Conservation (phyloP, 2,329 filamentous ascomycete species). For the Aspergillus texensis region DNA sequence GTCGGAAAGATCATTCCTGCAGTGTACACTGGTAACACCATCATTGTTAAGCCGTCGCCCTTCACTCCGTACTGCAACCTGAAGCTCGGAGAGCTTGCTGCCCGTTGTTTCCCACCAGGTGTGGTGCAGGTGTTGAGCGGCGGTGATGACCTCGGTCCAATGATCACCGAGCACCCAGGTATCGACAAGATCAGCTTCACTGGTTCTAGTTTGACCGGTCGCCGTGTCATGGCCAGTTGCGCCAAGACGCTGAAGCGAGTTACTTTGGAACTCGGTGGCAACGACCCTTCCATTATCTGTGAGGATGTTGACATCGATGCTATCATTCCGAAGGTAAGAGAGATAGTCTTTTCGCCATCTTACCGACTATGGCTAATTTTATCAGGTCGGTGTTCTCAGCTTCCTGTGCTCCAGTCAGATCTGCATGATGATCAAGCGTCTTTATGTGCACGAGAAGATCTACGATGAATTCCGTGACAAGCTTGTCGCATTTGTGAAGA, state of each 20-base stretch:
- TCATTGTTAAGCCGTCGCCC: constrained; percentile 58
- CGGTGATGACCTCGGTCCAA: constrained; percentile 56
- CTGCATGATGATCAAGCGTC: constrained; percentile 60
- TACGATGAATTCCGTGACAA: constrained; percentile 58
- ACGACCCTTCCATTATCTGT: constrained; percentile 58
- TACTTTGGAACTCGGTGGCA: constrained; percentile 59
- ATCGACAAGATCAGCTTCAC: constrained; percentile 64
- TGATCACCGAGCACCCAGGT: constrained; percentile 56
- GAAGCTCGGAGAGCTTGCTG: constrained; percentile 56
- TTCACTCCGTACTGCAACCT: constrained; percentile 58
- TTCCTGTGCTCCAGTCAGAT: constrained; percentile 60
- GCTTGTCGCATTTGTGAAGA: constrained; percentile 50
- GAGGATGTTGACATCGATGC: constrained; percentile 55
- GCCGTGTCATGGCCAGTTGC: constrained; percentile 53
- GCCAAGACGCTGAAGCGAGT: constrained; percentile 57
- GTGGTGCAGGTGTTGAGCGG: constrained; percentile 60
- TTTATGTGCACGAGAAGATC: constrained; percentile 64
- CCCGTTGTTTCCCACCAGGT: constrained; percentile 56
- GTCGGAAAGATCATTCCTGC: constrained; percentile 56
- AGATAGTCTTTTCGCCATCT: neutral
- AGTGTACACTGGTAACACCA: constrained; percentile 55
- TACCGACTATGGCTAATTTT: neutral
- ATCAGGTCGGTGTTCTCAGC: constrained; percentile 48
- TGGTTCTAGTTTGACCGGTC: constrained; percentile 56
- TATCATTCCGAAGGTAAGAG: constrained; percentile 41